A percentile compares a stretch with the other conserved stretches of the same genome.
phyloP scores from a whole-genome alignment of 108 stramenopile genomes.

The Fragilaria radians region DNA sequence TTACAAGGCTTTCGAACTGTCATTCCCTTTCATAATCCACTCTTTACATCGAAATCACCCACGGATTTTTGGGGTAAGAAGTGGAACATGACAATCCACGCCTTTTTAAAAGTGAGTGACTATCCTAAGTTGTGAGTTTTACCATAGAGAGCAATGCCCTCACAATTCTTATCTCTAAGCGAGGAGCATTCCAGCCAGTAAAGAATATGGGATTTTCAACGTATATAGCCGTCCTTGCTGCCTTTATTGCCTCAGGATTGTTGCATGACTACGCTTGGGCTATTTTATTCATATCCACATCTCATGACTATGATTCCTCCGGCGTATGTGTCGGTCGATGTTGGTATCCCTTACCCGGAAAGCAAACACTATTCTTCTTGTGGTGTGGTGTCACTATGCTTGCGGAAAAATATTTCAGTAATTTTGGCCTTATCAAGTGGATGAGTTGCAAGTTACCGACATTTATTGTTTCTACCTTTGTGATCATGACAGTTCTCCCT shows the following conservation, averaged over 20 bases:
- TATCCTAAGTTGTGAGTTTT: background rate
- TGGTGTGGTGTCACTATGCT: slow-evolving; percentile 35
- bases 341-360: slow-evolving; percentile 18
- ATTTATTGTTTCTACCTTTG: slow-evolving; percentile 22
- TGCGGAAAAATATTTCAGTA: slow-evolving; percentile 27
- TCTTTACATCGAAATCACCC: slow-evolving; percentile 24
- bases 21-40: slow-evolving; percentile 22
- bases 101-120: slow-evolving; percentile 24
- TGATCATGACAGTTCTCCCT: slow-evolving; percentile 35
- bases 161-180: slow-evolving; percentile 1
- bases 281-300: slow-evolving; percentile 13
- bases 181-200: slow-evolving; percentile 36
- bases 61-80: slow-evolving; percentile 42
- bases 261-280: slow-evolving; percentile 43
- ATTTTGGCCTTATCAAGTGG: slow-evolving; percentile 19
- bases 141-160: too few species aligned
- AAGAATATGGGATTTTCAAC: slow-evolving; percentile 11
- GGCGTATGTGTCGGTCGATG: slow-evolving; percentile 5
- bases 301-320: slow-evolving; percentile 7
- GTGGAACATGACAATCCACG: slow-evolving; percentile 37
- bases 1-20: slow-evolving; percentile 19
- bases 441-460: slow-evolving; percentile 28
- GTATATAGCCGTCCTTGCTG: slow-evolving; percentile 20
- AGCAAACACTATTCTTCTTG: slow-evolving; percentile 35
- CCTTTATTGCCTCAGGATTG: slow-evolving; percentile 44